Conservation (phyloP, 768 basidiomycete genomes). For the Russula brevipes region DNA sequence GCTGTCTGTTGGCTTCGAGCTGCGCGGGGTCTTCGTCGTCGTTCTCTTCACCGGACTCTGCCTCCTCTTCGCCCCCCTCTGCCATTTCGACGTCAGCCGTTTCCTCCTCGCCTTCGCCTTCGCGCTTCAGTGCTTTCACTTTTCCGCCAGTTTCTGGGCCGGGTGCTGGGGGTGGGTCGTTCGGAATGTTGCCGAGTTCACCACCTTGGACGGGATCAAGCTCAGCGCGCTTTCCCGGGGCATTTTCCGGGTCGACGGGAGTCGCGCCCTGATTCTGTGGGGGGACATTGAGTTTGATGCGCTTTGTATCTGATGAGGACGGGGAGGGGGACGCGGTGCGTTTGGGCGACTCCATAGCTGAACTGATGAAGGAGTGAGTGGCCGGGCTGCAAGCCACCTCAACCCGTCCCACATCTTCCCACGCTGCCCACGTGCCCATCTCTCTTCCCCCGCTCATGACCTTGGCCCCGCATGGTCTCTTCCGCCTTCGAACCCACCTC, state of each 20-base stretch:
- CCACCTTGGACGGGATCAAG: conserved; percentile 76
- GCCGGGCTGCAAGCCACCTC: neutral
- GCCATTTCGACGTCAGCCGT: conserved; percentile 77
- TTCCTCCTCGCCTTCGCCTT: conserved; percentile 62
- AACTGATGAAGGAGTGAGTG: neutral
- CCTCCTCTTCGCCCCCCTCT: conserved; percentile 71
- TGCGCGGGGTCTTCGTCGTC: conserved; percentile 85
- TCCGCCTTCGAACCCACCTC: conserved; percentile 8
- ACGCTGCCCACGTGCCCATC: conserved; percentile 14
- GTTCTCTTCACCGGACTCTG: conserved; percentile 71
- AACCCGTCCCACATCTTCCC: conserved; percentile 4
- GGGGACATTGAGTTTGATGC: conserved; percentile 35
- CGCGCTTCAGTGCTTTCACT: conserved; percentile 38
- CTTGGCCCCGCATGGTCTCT: conserved; percentile 12
- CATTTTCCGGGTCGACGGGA: conserved; percentile 72
- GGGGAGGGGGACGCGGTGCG: conserved; percentile 36
- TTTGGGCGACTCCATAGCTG: conserved; percentile 33
- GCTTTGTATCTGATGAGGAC: conserved; percentile 32
- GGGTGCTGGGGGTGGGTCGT: conserved; percentile 32
- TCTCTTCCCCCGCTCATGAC: conserved; percentile 1
- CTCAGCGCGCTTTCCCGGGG: conserved; percentile 83
- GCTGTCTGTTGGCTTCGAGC: conserved; percentile 70
- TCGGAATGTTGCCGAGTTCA: conserved; percentile 70
- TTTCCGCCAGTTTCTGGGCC: conserved; percentile 32
- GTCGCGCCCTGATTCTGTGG: conserved; percentile 55